These are phyloP conservation scores for Leccinum incarnatum DNA, from an alignment of 768 basidiomycete genomes.

Conservation along the genomic window DNA sequence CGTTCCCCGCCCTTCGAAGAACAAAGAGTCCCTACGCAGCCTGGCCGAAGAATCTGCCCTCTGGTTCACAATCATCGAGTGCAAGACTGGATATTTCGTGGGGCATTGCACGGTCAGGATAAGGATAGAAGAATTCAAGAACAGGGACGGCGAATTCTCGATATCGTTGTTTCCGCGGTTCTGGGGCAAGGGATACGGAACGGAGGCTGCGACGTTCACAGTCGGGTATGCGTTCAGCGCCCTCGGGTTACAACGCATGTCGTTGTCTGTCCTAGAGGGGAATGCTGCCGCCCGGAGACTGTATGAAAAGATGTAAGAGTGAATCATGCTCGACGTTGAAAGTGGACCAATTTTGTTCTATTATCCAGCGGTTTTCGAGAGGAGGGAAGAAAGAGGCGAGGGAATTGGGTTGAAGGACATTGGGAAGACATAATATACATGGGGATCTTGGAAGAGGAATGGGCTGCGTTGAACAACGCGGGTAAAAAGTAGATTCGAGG, in stretches of 20 bases:
- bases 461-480: constrained; percentile 11
- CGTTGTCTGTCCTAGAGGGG: constrained; percentile 32
- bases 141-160: constrained; percentile 26
- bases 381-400: constrained; percentile 25
- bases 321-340: background rate
- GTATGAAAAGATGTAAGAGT: constrained; percentile 31
- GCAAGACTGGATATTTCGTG: constrained; percentile 18
- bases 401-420: constrained; percentile 17
- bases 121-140: constrained; percentile 15
- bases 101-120: constrained; percentile 22
- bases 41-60: constrained; percentile 13
- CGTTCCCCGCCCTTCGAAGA: constrained; percentile 16
- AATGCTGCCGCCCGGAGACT: constrained; percentile 32
- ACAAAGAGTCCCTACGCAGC: constrained; percentile 12
- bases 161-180: constrained; percentile 22
- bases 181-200: constrained; percentile 36
- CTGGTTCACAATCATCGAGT: constrained; percentile 19
- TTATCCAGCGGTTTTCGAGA: constrained; percentile 31
- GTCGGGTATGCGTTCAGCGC: constrained; percentile 35
- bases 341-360: background rate
- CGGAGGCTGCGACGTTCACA: constrained; percentile 34
- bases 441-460: constrained; percentile 34
- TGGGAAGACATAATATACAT: constrained; percentile 34
- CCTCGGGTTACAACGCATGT: constrained; percentile 37
- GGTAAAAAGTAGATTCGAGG: background rate